phyloP scores from a whole-genome alignment of 306 rosid species.

The Dalbergia cultrata region DNA sequence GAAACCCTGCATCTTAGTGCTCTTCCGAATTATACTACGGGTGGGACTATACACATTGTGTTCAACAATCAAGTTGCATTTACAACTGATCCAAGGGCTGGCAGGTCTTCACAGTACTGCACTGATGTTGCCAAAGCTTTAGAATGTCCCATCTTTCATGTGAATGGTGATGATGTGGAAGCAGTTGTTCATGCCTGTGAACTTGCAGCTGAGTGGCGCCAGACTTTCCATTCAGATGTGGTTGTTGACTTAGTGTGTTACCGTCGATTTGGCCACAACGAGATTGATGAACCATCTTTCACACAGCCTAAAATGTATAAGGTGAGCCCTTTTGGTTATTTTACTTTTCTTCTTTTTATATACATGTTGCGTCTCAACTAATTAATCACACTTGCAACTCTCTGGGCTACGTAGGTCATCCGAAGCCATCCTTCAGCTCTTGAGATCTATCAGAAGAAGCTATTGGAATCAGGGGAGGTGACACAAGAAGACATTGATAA shows the following conservation, averaged over 20 bases:
- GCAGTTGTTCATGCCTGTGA: constrained; percentile 97
- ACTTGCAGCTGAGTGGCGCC: constrained; percentile 99
- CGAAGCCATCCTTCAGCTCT: constrained; percentile 88
- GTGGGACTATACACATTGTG: constrained; percentile 94
- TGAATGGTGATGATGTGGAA: constrained; percentile 93
- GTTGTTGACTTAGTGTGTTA: constrained; percentile 96
- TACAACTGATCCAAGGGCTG: constrained; percentile 88
- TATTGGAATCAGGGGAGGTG: constrained; percentile 80
- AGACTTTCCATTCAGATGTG: constrained; percentile 95
- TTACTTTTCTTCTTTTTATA: constrained; percentile 26
- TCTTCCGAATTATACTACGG: constrained; percentile 94
- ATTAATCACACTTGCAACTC: constrained; percentile 41
- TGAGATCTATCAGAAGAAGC: constrained; percentile 83
- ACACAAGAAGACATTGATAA: constrained; percentile 69
- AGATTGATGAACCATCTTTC: constrained; percentile 97
- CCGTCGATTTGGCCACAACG: constrained; percentile 96
- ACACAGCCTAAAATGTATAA: constrained; percentile 98
- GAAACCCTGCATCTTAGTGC: constrained; percentile 97
- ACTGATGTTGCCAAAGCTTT: constrained; percentile 98
- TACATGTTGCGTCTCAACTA: constrained; percentile 31
- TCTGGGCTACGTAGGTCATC: constrained; percentile 65
- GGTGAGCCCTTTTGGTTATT: constrained; percentile 60
- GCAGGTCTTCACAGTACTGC: constrained; percentile 94
- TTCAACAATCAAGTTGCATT: constrained; percentile 96
- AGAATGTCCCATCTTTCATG: constrained; percentile 92